Evolutionary conservation across 768 basidiomycete genomes (phyloP).

Genomic region (Lactarius quietus): DNA sequence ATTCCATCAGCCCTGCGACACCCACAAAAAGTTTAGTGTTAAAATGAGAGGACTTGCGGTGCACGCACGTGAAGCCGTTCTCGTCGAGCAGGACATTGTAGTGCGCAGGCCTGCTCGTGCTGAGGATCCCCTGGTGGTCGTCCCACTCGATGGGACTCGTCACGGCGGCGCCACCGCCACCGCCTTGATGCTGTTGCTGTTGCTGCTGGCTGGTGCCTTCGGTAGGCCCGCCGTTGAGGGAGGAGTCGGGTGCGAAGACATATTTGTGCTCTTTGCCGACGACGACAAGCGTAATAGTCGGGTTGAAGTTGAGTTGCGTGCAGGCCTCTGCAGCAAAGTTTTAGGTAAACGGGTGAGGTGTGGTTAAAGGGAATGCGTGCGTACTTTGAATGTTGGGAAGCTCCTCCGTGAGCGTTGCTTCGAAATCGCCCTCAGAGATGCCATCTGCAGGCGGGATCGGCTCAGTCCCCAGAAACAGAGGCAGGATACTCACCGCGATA

Average conservation of each 20-base stretch:
- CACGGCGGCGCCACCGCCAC: slow-evolving; percentile 60
- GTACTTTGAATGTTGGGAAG: slow-evolving; percentile 56
- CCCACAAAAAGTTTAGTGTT: too few relatives aligned
- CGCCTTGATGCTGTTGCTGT: too few relatives aligned
- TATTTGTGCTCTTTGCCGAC: slow-evolving; percentile 77
- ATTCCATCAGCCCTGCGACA: slow-evolving; percentile 54
- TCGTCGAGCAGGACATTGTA: slow-evolving; percentile 50
- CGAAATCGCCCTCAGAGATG: slow-evolving; percentile 53
- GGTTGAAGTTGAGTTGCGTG: slow-evolving; percentile 47
- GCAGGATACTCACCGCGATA: slow-evolving; percentile 51
- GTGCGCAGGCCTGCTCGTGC: slow-evolving; percentile 57
- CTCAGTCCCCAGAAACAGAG: background rate
- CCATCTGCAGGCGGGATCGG: slow-evolving; percentile 36
- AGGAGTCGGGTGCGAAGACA: slow-evolving; percentile 48
- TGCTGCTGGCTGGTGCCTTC: too few relatives aligned
- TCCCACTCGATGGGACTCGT: slow-evolving; percentile 69
- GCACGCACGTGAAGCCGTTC: slow-evolving; percentile 55
- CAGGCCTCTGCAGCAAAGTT: slow-evolving; percentile 52
- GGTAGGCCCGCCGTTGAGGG: background rate
- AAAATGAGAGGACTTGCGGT: too few relatives aligned
- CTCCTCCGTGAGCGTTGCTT: slow-evolving; percentile 43
- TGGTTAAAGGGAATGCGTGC: slow-evolving; percentile 2
- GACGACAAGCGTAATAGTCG: slow-evolving; percentile 69
- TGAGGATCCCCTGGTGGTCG: slow-evolving; percentile 57
- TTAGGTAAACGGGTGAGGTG: too few relatives aligned